phyloP scores from a whole-genome alignment of 768 basidiomycete species.

The Termitomyces sp. region DNA sequence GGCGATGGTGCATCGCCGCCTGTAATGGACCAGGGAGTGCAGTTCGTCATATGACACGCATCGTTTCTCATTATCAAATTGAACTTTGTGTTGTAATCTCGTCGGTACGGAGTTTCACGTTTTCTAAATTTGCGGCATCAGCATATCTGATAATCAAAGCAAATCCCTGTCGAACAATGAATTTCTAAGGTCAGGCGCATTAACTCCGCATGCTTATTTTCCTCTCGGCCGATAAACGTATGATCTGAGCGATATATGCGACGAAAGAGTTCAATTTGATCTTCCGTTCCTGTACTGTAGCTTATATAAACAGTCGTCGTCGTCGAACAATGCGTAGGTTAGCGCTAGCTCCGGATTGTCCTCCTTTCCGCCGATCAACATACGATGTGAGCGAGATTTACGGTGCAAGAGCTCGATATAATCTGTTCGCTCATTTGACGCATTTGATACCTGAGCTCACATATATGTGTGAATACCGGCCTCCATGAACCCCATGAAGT shows the following conservation, averaged over 20 bases:
- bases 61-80: background rate
- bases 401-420: background rate
- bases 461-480: background rate
- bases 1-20: constrained; percentile 33
- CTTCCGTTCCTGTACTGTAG: background rate
- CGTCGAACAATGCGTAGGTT: background rate
- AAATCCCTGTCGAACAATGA: background rate
- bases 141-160: background rate
- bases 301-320: background rate
- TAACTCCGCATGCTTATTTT: too few relatives aligned
- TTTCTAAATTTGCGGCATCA: background rate
- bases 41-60: constrained; percentile 5
- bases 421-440: background rate
- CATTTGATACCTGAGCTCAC: background rate
- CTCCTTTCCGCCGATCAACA: background rate
- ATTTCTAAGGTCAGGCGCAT: too few relatives aligned
- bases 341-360: too few relatives aligned
- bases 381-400: background rate
- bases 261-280: background rate
- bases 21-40: constrained; percentile 27
- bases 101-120: background rate
- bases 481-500: too few relatives aligned
- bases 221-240: background rate
- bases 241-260: background rate
- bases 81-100: background rate